Evolutionary conservation across 139 green algal species (phyloP).

Genomic region (Axilococcus clingmanii): DNA sequence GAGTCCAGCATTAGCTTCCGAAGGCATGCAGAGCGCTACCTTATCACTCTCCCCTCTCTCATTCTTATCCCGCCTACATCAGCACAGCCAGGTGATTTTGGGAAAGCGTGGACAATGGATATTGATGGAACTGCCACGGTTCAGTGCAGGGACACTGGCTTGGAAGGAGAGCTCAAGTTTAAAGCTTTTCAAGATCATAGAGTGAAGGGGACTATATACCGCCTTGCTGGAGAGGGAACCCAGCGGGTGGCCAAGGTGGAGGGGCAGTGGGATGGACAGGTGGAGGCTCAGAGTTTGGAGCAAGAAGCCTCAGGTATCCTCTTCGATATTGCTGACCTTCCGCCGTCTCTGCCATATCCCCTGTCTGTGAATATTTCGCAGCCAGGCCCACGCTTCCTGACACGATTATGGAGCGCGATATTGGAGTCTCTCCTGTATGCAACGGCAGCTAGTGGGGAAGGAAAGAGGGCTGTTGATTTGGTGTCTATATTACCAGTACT

Average conservation of each 20-base stretch:
- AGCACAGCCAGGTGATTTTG: not conserved
- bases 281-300: conserved; percentile 1
- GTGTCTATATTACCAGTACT: not conserved
- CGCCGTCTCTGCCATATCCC: not conserved
- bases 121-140: conserved; percentile 4
- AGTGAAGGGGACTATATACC: conserved; percentile 4
- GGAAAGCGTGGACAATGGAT: too few relatives aligned
- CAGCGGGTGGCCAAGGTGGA: conserved; percentile 1
- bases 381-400: not conserved
- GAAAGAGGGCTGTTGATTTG: conserved; percentile 1
- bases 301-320: not conserved
- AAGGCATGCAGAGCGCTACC: conserved; percentile 1
- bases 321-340: conserved; percentile 1
- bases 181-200: conserved; percentile 3
- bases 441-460: not conserved
- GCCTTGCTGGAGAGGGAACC: not conserved
- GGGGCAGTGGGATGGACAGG: conserved; percentile 2
- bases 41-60: conserved; percentile 2
- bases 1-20: not conserved
- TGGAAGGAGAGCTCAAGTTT: conserved; percentile 4
- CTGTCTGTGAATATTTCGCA: conserved; percentile 1
- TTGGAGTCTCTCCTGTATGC: conserved; percentile 4
- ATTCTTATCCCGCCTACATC: not conserved
- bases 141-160: conserved; percentile 3
- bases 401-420: not conserved